Evolutionary conservation across 352 stramenopile species (phyloP), one percentile per base, ranked within the genome.

Genomic region (Phytophthora capsici): DNA sequence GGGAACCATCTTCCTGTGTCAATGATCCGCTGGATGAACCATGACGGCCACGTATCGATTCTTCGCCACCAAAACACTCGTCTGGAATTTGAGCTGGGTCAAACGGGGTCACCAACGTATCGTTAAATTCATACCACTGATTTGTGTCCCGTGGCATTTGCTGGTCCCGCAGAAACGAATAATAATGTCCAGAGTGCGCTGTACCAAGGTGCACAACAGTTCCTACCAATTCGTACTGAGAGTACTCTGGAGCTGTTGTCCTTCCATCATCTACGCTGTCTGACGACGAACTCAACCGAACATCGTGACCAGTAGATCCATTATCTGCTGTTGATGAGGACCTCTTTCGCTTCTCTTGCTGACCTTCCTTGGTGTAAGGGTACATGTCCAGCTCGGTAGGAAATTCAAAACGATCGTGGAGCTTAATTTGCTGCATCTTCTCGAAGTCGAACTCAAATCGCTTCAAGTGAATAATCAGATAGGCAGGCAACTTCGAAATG

Each of bases 371-470:
- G 4, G 90, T 97, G 71, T 95, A 96, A 17, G 76, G 78, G 55
- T 88, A 93, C 86, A 98, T 96, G 58, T 97, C 85, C 16, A 97
- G 70, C 34, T 90, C 77, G 43, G 80, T 90, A 3, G 92, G 92
- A 57, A 98, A 98, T 51, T 98, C 95, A 52, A 98, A 97, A 8
- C 87, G 82, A 55, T 97, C 89, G 61, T 98, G 97, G 1, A 98
- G 84, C 57, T 98, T 98, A 40, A 86, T 93, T 69, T 97, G 91
- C 44, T 96, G 88, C 88, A 98, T 97, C 12, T 87, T 94, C 54
- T 97, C 92, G 36, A 97, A 97, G 69, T 98, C 92, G 63, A 98
- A 98, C 57, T 98, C 93, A 44, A 98, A 98, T 0, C 95, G 86
- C 75, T 98, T 98, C 10, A 98, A 59, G 57, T 98, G 95, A 51